phyloP scores from a whole-genome alignment of 371 early-diverging fungal genomes.

The Apophysomyces ossiformis region DNA sequence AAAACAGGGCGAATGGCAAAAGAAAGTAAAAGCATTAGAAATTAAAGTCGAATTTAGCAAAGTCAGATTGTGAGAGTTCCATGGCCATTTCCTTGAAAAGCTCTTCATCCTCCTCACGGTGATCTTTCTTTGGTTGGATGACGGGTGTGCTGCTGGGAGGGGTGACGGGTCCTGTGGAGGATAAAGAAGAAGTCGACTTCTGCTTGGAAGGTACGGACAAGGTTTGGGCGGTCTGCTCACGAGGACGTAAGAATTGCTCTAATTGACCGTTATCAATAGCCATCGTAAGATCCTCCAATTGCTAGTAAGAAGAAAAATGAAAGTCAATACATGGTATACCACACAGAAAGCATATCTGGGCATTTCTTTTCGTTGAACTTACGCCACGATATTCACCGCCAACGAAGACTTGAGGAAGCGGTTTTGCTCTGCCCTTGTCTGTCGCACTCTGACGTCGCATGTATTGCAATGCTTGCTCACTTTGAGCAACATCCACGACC shows the following conservation, averaged over 20 bases:
- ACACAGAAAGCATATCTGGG: no score
- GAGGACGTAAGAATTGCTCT: constrained; percentile 14
- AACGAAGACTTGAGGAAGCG: constrained; percentile 48
- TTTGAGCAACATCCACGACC: constrained; percentile 42
- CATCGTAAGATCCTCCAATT: constrained; percentile 20
- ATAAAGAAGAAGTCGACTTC: constrained; percentile 15
- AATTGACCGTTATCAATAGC: constrained; percentile 17
- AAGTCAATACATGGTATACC: background rate
- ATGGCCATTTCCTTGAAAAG: constrained; percentile 25
- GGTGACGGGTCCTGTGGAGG: constrained; percentile 26
- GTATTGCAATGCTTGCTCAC: constrained; percentile 43
- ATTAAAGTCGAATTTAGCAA: constrained; percentile 23
- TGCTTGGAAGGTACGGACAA: constrained; percentile 1
- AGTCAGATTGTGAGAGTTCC: constrained; percentile 22
- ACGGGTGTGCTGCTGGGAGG: constrained; percentile 17
- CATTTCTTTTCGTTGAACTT: constrained; percentile 11
- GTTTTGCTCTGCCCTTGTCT: constrained; percentile 21
- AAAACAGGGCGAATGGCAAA: background rate
- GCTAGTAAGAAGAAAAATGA: constrained; percentile 16
- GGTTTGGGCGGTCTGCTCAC: constrained; percentile 1
- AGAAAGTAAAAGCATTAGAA: constrained; percentile 17
- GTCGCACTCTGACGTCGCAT: constrained; percentile 36
- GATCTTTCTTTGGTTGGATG: background rate
- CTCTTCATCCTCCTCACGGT: constrained; percentile 22
- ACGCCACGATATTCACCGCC: constrained; percentile 47